Percentiles rank a stretch among this genome's conserved stretches.
phyloP scores from a whole-genome alignment of 1,139 yeast genomes.

The Lodderomyces theae region DNA sequence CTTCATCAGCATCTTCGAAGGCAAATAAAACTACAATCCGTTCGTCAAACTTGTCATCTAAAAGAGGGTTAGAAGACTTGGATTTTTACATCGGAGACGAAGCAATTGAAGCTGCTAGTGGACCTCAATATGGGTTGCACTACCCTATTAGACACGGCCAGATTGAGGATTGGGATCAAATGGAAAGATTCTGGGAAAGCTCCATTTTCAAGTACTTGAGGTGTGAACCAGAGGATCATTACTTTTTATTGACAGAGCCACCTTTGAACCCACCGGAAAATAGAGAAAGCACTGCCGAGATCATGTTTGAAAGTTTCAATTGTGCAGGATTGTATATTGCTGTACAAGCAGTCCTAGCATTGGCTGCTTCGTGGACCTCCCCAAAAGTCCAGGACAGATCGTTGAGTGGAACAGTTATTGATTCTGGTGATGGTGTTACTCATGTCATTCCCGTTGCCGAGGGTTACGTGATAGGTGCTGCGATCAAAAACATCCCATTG shows the following conservation, averaged over 20 bases:
- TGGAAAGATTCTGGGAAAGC: conserved; percentile 99
- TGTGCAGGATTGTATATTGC: conserved; percentile 98
- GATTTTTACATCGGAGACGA: conserved; percentile 96
- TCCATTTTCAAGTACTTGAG: conserved; percentile 93
- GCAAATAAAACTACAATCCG: conserved; percentile 34
- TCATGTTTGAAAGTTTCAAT: conserved; percentile 97
- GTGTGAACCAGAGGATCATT: conserved; percentile 98
- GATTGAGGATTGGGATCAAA: conserved; percentile 98
- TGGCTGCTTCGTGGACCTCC: conserved; percentile 99
- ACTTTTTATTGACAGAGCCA: conserved; percentile 92
- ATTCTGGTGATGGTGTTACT: conserved; percentile 96
- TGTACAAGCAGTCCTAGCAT: conserved; percentile 96
- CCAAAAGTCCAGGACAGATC: conserved; percentile 93
- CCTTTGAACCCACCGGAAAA: conserved; percentile 98
- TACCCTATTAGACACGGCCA: conserved; percentile 98
- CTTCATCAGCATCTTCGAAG: conserved; percentile 49
- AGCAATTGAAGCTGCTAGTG: conserved; percentile 84
- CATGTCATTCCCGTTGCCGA: conserved; percentile 99
- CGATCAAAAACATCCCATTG: conserved; percentile 94
- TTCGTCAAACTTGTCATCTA: conserved; percentile 54
- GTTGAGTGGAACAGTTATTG: conserved; percentile 96
- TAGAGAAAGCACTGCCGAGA: conserved; percentile 97
- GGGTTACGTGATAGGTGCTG: conserved; percentile 97
- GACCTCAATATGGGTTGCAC: conserved; percentile 82
- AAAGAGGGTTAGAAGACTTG: conserved; percentile 91